Conservation (phyloP, 2,329 filamentous ascomycete genomes). For the Tolypocladium endophyticum region DNA sequence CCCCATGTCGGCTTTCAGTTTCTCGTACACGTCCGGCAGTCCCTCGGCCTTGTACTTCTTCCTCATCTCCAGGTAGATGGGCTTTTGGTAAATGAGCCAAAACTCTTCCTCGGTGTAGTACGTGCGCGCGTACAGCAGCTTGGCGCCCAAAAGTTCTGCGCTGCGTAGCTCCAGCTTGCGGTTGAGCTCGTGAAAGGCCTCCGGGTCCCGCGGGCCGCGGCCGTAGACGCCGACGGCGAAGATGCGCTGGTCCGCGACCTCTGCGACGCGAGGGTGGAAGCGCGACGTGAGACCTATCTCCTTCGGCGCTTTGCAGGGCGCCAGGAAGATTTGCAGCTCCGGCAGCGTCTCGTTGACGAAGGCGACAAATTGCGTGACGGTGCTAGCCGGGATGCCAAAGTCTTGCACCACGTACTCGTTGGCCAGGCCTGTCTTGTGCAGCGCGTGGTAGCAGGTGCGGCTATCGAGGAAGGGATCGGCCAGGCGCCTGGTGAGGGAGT, state of each 20-base stretch:
- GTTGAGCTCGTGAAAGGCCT: slow-evolving; percentile 34
- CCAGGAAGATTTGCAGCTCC: slow-evolving; percentile 18
- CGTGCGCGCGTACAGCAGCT: slow-evolving; percentile 45
- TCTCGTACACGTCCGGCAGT: slow-evolving; percentile 40
- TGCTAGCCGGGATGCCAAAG: slow-evolving; percentile 22
- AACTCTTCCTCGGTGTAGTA: slow-evolving; percentile 44
- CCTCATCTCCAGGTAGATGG: slow-evolving; percentile 35
- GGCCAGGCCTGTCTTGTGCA: slow-evolving; percentile 36
- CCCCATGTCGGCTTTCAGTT: slow-evolving; percentile 31
- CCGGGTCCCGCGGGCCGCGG: slow-evolving; percentile 20
- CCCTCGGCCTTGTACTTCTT: slow-evolving; percentile 36
- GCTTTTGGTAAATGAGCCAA: slow-evolving; percentile 38
- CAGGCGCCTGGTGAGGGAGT: slow-evolving; percentile 35
- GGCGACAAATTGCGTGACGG: slow-evolving; percentile 14
- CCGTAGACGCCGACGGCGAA: slow-evolving; percentile 38
- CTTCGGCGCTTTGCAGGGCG: slow-evolving; percentile 14
- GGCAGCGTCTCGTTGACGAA: slow-evolving; percentile 19
- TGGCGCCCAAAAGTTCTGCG: slow-evolving; percentile 38
- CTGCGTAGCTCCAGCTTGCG: slow-evolving; percentile 36
- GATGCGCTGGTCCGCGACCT: slow-evolving; percentile 20
- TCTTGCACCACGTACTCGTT: slow-evolving; percentile 41
- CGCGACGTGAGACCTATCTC: slow-evolving; percentile 21
- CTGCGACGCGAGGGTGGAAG: slow-evolving; percentile 19
- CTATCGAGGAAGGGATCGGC: slow-evolving; percentile 43
- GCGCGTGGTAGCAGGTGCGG: slow-evolving; percentile 39